phyloP scores from a whole-genome alignment of 495 filamentous ascomycete species.

The Usnea hakonensis region DNA sequence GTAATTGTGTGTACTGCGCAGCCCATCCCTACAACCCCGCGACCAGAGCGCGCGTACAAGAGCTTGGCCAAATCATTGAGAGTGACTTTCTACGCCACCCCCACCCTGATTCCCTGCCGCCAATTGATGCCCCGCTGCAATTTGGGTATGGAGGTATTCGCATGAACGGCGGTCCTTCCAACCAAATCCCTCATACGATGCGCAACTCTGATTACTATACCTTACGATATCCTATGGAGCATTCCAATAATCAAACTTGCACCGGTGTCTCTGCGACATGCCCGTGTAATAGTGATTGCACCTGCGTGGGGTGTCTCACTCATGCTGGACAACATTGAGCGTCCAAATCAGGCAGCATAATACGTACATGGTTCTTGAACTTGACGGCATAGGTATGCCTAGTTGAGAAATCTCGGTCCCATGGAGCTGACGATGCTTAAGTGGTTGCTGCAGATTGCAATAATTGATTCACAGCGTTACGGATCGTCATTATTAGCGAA shows the following conservation, averaged over 20 bases:
- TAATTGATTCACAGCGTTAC: background rate
- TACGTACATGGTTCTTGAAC: background rate
- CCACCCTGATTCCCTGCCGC: too few species aligned
- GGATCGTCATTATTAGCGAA: background rate
- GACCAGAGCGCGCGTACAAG: slow-evolving; percentile 57
- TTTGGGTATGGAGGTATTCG: background rate
- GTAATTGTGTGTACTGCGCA: slow-evolving; percentile 61
- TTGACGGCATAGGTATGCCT: background rate
- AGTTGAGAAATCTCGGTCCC: background rate
- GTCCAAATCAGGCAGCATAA: slow-evolving; percentile 1
- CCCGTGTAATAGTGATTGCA: slow-evolving; percentile 43
- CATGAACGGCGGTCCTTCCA: background rate
- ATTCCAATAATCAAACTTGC: slow-evolving; percentile 32
- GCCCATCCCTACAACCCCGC: slow-evolving; percentile 65
- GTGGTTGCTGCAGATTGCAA: background rate
- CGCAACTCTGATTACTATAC: slow-evolving; percentile 37
- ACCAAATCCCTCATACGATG: background rate
- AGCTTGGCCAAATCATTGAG: slow-evolving; percentile 29
- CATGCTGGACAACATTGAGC: slow-evolving; percentile 42
- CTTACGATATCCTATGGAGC: slow-evolving; percentile 41
- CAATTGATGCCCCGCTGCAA: too few species aligned
- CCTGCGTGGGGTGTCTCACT: slow-evolving; percentile 44
- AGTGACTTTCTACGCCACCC: too few species aligned
- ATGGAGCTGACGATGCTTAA: background rate
- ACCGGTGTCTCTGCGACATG: slow-evolving; percentile 41